phyloP scores from a whole-genome alignment of 768 basidiomycete species.

The Phlegmacium glaucopus region DNA sequence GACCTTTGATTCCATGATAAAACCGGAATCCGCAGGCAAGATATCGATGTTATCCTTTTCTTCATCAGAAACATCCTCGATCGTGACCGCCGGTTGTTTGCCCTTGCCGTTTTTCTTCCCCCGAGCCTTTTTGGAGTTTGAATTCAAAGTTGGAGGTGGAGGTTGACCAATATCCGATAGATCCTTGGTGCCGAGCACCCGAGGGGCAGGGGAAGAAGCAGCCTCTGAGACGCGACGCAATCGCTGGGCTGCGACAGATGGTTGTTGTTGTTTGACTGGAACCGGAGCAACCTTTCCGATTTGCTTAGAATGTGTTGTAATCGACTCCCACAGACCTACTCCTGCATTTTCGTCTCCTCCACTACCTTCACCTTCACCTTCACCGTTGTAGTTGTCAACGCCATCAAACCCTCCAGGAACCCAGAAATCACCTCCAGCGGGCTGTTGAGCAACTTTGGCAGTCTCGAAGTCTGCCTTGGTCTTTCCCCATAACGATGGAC shows the following conservation, averaged over 20 bases:
- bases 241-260: constrained; percentile 14
- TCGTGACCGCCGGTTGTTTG: constrained; percentile 31
- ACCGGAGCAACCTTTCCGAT: constrained; percentile 6
- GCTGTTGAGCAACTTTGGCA: not conserved
- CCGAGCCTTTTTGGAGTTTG: constrained; percentile 24
- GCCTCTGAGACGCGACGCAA: constrained; percentile 29
- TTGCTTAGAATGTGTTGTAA: constrained; percentile 3
- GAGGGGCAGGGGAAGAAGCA: constrained; percentile 8
- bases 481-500: constrained; percentile 15
- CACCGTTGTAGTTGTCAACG: constrained; percentile 8
- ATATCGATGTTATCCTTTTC: constrained; percentile 31
- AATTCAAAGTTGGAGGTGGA: constrained; percentile 5
- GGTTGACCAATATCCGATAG: constrained; percentile 5
- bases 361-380: constrained; percentile 4
- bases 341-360: not conserved
- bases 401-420: constrained; percentile 16
- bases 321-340: constrained; percentile 8
- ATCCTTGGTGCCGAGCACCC: not conserved
- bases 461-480: not conserved
- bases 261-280: constrained; percentile 6
- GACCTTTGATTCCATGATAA: constrained; percentile 24
- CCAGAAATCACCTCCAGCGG: constrained; percentile 4
- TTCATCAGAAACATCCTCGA: constrained; percentile 46
- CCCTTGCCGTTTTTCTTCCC: constrained; percentile 25
- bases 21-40: constrained; percentile 32